Percentiles rank a stretch among this genome's conserved stretches.
Conservation (phyloP, 2,329 filamentous ascomycete species). For the Nemania bipapillata region DNA sequence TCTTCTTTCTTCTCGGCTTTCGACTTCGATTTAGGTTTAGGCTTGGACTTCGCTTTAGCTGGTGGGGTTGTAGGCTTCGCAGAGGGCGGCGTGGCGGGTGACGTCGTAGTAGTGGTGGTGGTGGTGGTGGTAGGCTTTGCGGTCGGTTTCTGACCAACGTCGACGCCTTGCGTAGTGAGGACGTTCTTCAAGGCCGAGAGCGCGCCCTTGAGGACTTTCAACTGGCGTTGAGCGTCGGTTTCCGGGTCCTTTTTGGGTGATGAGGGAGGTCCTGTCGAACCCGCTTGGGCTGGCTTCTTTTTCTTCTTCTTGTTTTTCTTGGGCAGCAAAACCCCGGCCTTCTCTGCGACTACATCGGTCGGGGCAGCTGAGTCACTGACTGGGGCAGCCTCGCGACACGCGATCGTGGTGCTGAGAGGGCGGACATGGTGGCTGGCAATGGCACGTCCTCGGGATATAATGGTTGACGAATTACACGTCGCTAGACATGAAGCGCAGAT, state of each 20-base stretch:
- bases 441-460: conserved; percentile 34
- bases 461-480: conserved; percentile 26
- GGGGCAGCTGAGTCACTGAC: conserved; percentile 3
- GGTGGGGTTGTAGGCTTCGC: neutral
- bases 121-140: neutral
- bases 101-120: too few relatives aligned
- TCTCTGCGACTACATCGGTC: conserved; percentile 7
- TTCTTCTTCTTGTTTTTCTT: conserved; percentile 18
- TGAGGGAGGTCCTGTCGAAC: conserved; percentile 2
- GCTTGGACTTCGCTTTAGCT: conserved; percentile 5
- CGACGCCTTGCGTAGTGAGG: conserved; percentile 51
- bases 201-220: conserved; percentile 53
- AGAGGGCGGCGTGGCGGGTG: too few relatives aligned
- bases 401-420: conserved; percentile 40
- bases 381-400: conserved; percentile 26
- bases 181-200: conserved; percentile 55
- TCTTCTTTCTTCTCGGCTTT: too few relatives aligned
- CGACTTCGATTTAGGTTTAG: conserved; percentile 1
- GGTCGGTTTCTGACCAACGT: conserved; percentile 42
- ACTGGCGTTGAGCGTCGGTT: conserved; percentile 44
- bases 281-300: conserved; percentile 14
- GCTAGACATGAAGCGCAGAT: conserved; percentile 48
- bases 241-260: conserved; percentile 7
- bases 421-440: conserved; percentile 37
- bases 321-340: neutral